These are phyloP conservation scores for Paulownia fortunei DNA, from an alignment of 257 asterid species.

Conservation along the genomic window DNA sequence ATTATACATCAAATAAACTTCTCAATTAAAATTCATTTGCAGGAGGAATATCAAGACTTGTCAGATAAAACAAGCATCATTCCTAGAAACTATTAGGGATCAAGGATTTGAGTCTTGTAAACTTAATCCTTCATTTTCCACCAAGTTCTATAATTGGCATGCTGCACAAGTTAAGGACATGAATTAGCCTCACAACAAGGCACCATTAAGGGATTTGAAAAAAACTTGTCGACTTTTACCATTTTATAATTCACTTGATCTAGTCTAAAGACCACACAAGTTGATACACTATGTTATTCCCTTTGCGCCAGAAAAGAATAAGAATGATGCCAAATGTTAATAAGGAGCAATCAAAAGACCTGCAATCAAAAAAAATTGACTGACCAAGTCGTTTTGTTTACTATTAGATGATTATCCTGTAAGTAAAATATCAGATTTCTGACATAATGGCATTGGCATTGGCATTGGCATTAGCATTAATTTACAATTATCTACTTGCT, in stretches of 20 bases:
- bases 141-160: too few relatives aligned
- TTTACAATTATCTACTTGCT: not conserved
- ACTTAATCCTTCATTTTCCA: not conserved
- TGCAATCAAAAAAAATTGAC: not conserved
- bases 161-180: too few relatives aligned
- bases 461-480: too few relatives aligned
- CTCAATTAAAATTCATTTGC: not conserved
- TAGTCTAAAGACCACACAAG: too few relatives aligned
- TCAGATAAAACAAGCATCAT: not conserved
- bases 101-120: not conserved
- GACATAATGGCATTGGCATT: not conserved
- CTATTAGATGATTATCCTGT: not conserved
- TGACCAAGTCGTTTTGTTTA: not conserved
- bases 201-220: too few relatives aligned
- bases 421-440: not conserved
- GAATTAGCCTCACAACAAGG: too few relatives aligned
- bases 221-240: too few relatives aligned
- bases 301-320: not conserved
- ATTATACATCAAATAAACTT: not conserved
- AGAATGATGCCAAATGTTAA: not conserved
- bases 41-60: not conserved
- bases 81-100: not conserved
- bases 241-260: too few relatives aligned
- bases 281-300: too few relatives aligned
- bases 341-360: not conserved